Conservation (phyloP, 805 yeast genomes). For the Yarrowia sp. region DNA sequence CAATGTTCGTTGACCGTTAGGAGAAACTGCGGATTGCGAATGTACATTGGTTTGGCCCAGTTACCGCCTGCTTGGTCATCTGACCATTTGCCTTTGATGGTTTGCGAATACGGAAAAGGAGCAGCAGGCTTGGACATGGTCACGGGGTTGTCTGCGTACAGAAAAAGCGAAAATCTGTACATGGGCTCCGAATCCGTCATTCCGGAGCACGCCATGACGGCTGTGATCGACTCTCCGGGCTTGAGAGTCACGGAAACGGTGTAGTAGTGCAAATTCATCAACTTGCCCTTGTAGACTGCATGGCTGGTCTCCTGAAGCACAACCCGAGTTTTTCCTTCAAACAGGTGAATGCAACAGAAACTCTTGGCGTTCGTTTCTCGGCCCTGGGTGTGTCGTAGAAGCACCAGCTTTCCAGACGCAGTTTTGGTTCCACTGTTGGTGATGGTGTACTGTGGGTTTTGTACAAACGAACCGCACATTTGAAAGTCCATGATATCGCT, state of each 20-base stretch:
- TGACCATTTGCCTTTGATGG: conserved; percentile 57
- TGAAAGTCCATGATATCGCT: conserved; percentile 41
- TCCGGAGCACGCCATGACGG: conserved; percentile 42
- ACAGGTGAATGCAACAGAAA: conserved; percentile 39
- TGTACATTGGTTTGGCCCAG: conserved; percentile 57
- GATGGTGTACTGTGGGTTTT: conserved; percentile 53
- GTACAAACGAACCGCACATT: conserved; percentile 44
- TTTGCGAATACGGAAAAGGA: conserved; percentile 43
- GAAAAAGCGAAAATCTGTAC: conserved; percentile 42
- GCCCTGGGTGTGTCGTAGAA: conserved; percentile 40
- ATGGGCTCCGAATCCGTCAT: conserved; percentile 10
- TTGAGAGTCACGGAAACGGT: conserved; percentile 45
- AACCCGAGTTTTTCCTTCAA: conserved; percentile 35
- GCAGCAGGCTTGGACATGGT: conserved; percentile 50
- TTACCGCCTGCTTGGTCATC: conserved; percentile 60
- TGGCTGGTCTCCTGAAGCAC: conserved; percentile 39
- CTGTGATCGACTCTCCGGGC: conserved; percentile 43
- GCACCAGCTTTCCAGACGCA: conserved; percentile 21
- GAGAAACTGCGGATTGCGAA: conserved; percentile 63
- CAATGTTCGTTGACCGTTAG: conserved; percentile 43
- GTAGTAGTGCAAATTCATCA: conserved; percentile 50
- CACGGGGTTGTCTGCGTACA: conserved; percentile 40
- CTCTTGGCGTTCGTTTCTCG: conserved; percentile 10
- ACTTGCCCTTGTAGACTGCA: conserved; percentile 43
- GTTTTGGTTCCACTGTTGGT: conserved; percentile 42